Percentiles rank a stretch among this genome's conserved stretches.
phyloP scores from a whole-genome alignment of 2,329 filamentous ascomycete species.

The Trichoderma atroviride region DNA sequence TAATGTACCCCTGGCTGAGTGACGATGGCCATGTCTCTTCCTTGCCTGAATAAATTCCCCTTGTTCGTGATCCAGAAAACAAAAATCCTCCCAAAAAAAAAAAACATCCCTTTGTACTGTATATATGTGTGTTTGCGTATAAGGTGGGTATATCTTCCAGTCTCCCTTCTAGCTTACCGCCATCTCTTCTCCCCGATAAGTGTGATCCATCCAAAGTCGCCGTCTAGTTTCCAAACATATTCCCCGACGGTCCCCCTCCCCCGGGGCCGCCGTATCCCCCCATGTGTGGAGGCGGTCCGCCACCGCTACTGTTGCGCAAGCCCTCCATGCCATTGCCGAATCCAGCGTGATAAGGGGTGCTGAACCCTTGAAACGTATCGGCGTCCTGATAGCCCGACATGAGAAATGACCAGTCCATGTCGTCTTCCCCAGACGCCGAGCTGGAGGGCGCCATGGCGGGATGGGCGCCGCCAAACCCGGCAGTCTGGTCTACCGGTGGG shows the following conservation, averaged over 20 bases:
- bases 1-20: neutral
- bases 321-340: conserved; percentile 30
- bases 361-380: conserved; percentile 38
- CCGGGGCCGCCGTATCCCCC: conserved; percentile 30
- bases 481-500: conserved; percentile 34
- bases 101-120: neutral
- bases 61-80: neutral
- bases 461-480: conserved; percentile 24
- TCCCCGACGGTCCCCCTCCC: conserved; percentile 30
- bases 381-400: conserved; percentile 47
- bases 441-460: conserved; percentile 29
- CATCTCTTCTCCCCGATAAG: neutral
- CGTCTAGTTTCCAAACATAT: conserved; percentile 36
- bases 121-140: neutral
- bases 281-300: conserved; percentile 29
- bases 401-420: conserved; percentile 55
- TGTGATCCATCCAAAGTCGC: neutral
- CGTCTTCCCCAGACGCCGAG: conserved; percentile 34
- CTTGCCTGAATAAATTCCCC: neutral
- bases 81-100: neutral
- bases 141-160: neutral
- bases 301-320: conserved; percentile 14
- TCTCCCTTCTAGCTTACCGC: conserved; percentile 4
- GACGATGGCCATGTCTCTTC: neutral
- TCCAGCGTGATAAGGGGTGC: conserved; percentile 32